Conservation (phyloP, 768 basidiomycete species). For the Crepidotus variabilis region DNA sequence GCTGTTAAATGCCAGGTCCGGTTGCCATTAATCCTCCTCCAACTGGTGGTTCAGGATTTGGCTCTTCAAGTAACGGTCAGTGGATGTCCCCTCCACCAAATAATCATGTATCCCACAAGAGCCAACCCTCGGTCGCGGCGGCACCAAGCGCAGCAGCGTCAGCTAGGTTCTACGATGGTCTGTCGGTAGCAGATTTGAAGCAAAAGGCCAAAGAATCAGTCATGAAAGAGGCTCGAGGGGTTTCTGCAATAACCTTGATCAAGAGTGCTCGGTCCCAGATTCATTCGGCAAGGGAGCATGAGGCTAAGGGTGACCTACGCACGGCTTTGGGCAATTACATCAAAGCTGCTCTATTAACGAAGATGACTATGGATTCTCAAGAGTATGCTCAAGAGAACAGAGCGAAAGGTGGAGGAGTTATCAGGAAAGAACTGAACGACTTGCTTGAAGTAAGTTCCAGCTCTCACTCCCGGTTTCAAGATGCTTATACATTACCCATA, state of each 20-base stretch:
- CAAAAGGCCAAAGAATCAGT: conserved; percentile 42
- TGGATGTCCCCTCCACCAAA: conserved; percentile 13
- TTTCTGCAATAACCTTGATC: conserved; percentile 58
- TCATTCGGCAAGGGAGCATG: conserved; percentile 44
- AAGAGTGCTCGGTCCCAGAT: conserved; percentile 58
- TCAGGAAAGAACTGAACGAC: conserved; percentile 61
- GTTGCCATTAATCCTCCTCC: background rate
- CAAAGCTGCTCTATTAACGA: conserved; percentile 55
- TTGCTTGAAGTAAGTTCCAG: conserved; percentile 55
- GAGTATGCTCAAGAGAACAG: conserved; percentile 53
- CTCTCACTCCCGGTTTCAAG: conserved; percentile 8
- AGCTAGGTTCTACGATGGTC: conserved; percentile 25
- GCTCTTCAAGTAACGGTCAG: conserved; percentile 16
- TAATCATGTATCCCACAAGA: conserved; percentile 3
- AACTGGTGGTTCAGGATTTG: conserved; percentile 23
- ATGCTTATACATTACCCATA: conserved; percentile 13
- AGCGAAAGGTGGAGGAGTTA: conserved; percentile 43
- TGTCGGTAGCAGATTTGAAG: conserved; percentile 42
- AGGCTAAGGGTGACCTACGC: conserved; percentile 57
- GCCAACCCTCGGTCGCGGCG: conserved; percentile 16
- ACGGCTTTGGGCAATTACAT: conserved; percentile 57
- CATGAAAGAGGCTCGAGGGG: conserved; percentile 50
- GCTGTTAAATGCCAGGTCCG: conserved; percentile 2
- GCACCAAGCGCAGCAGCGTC: conserved; percentile 14
- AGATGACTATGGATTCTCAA: conserved; percentile 54